Evolutionary conservation across 2,329 filamentous ascomycete genomes (phyloP), one percentile per base, ranked within the genome.

Genomic region (Lachnellula suecica): DNA sequence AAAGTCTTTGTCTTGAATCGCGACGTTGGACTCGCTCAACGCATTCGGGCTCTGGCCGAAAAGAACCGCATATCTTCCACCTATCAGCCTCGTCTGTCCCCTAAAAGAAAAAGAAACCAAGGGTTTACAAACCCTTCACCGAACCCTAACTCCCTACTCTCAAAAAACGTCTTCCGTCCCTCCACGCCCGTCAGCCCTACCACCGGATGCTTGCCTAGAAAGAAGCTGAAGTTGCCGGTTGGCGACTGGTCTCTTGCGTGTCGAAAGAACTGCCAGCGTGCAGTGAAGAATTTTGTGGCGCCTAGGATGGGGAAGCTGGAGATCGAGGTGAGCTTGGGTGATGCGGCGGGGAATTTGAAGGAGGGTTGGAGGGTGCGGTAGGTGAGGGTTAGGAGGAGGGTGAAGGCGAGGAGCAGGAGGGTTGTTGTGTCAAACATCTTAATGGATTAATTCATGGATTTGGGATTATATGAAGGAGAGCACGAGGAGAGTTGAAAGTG

Each of bases 191-290:
- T 71, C 10, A 81, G 44, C 2, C 68, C 74, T 8, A 81, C 64
- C 11, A 80, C 70, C 2, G 68, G 68, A 51, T 74, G 68, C 5
- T 69, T 61, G 0, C 78, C 78, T 3, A 74, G 72, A 56, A 74
- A 74, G 59, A 79, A 80, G 47, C 70, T 74, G 57, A 79, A 81
- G 44, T 74, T 74, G 23, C 75, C 74, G 1, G 68, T 71, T 4
- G 57, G 47, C 0, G 69, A 69, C 7, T 66, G 54, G 13, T 56
- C 57, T 6, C 59, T 58, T 9, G 68, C 68, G n/a, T 69, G 51
- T 17, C 59, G 59, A 48, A 73, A 71, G 59, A 78, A 81, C 23
- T 74, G 70, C 63, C 69, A 71, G 47, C 77, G 68, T 15, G 68
- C 53, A 3, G 72, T 73, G 68, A 78, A 80, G 67, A 78, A 80